A percentile compares a stretch with the other conserved stretches of the same genome.
Conservation (phyloP, 768 basidiomycete species). For the Melanogaster broomeanus region DNA sequence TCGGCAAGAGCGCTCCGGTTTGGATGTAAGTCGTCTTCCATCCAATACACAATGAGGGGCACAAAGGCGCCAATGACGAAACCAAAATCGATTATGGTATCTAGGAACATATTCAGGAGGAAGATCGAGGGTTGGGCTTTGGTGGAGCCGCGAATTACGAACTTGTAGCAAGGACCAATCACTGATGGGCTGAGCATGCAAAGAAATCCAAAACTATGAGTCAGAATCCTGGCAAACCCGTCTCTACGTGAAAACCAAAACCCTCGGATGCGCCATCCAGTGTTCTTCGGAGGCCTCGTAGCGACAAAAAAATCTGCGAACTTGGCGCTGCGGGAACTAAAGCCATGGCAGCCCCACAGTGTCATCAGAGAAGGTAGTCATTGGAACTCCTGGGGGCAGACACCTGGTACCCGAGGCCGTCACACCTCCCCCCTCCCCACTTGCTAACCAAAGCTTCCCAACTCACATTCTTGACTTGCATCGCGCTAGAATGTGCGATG, state of each 20-base stretch:
- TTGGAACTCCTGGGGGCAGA: constrained; percentile 21
- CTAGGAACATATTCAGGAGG: constrained; percentile 35
- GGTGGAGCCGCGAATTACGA: constrained; percentile 28
- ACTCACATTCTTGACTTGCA: background rate
- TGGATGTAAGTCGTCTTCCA: constrained; percentile 46
- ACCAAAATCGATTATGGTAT: constrained; percentile 89
- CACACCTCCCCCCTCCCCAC: constrained; percentile 11
- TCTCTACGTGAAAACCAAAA: constrained; percentile 23
- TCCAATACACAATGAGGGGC: constrained; percentile 87
- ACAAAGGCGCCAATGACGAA: constrained; percentile 82
- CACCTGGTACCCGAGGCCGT: constrained; percentile 20
- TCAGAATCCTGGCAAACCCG: constrained; percentile 10
- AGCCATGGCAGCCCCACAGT: constrained; percentile 10
- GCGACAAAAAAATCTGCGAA: constrained; percentile 12
- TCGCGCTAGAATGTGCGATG: background rate
- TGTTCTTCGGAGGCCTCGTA: constrained; percentile 35
- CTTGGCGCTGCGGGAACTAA: constrained; percentile 21
- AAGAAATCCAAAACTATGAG: constrained; percentile 26
- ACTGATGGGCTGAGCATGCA: constrained; percentile 72
- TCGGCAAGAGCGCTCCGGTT: background rate
- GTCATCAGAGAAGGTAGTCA: constrained; percentile 25
- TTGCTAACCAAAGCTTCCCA: constrained; percentile 15
- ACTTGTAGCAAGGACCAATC: constrained; percentile 92
- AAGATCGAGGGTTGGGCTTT: background rate
- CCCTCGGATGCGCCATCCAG: constrained; percentile 21